Conservation (phyloP, 1,284 basidiomycete genomes). For the Rugosomyces carneus region DNA sequence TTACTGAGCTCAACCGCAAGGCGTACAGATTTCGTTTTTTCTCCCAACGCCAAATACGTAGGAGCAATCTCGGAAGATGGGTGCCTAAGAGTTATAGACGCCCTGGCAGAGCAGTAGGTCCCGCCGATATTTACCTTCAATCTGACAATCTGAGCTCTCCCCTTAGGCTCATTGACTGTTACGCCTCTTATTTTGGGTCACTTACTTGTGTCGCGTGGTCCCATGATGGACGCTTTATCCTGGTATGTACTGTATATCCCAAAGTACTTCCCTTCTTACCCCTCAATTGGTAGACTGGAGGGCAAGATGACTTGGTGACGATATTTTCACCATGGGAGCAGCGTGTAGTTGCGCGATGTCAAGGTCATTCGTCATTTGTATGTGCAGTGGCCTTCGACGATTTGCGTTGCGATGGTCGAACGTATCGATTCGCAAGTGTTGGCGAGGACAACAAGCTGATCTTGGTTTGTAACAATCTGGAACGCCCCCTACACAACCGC, state of each 20-base stretch:
- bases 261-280: slow-evolving; percentile 1
- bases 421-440: slow-evolving; percentile 88
- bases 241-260: slow-evolving; percentile 44
- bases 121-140: not conserved
- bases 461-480: slow-evolving; percentile 46
- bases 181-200: slow-evolving; percentile 88
- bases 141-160: slow-evolving; percentile 9
- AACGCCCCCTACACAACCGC: not conserved
- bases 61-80: slow-evolving; percentile 88
- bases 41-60: slow-evolving; percentile 83
- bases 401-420: slow-evolving; percentile 76
- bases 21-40: slow-evolving; percentile 80
- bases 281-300: slow-evolving; percentile 34
- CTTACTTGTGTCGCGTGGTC: slow-evolving; percentile 91
- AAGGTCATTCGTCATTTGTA: slow-evolving; percentile 95
- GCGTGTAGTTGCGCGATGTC: slow-evolving; percentile 91
- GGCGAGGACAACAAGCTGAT: slow-evolving; percentile 94
- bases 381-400: slow-evolving; percentile 88
- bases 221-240: slow-evolving; percentile 88
- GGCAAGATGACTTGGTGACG: slow-evolving; percentile 89
- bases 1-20: slow-evolving; percentile 7
- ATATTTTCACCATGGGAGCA: slow-evolving; percentile 91
- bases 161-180: slow-evolving; percentile 78
- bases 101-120: slow-evolving; percentile 74
- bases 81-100: slow-evolving; percentile 81